phyloP scores from a whole-genome alignment of 192 early-diverging fungal species.

The Gamsiella multidivaricata region DNA sequence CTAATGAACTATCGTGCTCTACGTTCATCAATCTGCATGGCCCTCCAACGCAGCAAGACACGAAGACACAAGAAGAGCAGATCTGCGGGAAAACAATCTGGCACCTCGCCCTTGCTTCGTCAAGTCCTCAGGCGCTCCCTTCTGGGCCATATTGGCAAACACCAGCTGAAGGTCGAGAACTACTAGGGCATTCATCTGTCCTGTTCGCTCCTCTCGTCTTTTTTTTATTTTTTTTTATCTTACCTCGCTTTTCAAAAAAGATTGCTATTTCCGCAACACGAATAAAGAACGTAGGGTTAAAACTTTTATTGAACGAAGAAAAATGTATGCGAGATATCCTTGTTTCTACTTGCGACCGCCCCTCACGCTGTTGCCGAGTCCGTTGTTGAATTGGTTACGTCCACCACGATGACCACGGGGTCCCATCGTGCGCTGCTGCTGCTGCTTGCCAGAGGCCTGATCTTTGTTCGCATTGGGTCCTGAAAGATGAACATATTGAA shows the following conservation, averaged over 20 bases:
- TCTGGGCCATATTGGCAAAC: conserved; percentile 48
- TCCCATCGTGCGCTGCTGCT: conserved; percentile 42
- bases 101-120: conserved; percentile 53
- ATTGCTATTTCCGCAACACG: too few relatives aligned
- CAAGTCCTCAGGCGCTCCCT: conserved; percentile 54
- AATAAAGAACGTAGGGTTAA: too few relatives aligned
- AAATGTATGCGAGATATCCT: conserved; percentile 1
- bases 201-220: neutral
- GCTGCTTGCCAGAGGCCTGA: conserved; percentile 38
- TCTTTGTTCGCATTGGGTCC: conserved; percentile 39
- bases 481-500: neutral
- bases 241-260: too few relatives aligned
- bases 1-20: conserved; percentile 21
- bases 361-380: conserved; percentile 52
- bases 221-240: neutral
- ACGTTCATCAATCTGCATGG: too few relatives aligned
- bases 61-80: conserved; percentile 53
- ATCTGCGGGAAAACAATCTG: conserved; percentile 52
- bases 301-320: conserved; percentile 8
- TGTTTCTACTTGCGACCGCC: conserved; percentile 44
- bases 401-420: conserved; percentile 44
- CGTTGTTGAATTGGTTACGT: conserved; percentile 51
- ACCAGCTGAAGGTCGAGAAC: conserved; percentile 40
- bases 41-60: conserved; percentile 56
- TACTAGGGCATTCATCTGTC: neutral